These are phyloP conservation scores for Neoscytalidium dimidiatum DNA, from an alignment of 2,329 filamentous ascomycete genomes.

Conservation along the genomic window DNA sequence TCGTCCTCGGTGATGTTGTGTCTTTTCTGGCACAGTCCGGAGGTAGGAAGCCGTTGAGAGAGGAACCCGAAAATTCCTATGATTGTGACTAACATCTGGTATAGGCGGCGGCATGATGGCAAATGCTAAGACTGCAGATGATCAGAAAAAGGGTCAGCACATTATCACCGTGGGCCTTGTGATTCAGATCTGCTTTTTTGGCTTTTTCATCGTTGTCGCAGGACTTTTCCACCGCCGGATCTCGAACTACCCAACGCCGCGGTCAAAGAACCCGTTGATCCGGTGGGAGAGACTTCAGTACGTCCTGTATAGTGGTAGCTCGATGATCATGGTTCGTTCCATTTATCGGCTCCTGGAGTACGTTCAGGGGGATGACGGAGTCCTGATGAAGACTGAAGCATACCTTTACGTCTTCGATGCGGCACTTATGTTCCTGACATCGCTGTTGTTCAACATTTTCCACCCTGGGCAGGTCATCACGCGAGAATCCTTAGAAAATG, in stretches of 20 bases:
- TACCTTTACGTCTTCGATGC: constrained; percentile 53
- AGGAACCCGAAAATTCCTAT: too few species aligned
- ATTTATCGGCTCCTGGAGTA: constrained; percentile 55
- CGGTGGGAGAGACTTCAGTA: constrained; percentile 39
- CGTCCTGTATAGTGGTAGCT: constrained; percentile 46
- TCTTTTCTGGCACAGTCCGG: constrained; percentile 42
- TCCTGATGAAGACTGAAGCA: constrained; percentile 46
- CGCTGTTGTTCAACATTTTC: constrained; percentile 40
- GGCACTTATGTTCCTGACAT: constrained; percentile 45
- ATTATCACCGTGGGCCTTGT: constrained; percentile 30
- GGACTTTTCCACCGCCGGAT: constrained; percentile 30
- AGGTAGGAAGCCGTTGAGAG: neutral
- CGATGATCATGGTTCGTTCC: constrained; percentile 51
- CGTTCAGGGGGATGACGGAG: constrained; percentile 45
- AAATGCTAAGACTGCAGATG: neutral
- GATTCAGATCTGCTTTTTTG: constrained; percentile 35
- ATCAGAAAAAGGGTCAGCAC: constrained; percentile 30
- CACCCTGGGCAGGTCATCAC: constrained; percentile 36
- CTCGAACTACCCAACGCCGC: neutral
- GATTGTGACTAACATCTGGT: neutral
- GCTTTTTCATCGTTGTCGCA: constrained; percentile 32
- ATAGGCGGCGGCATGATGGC: neutral
- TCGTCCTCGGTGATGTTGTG: constrained; percentile 44
- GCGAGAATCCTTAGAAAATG: neutral
- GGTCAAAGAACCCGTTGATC: constrained; percentile 13